A percentile compares a stretch with the other conserved stretches of the same genome.
phyloP scores from a whole-genome alignment of 1,284 basidiomycete genomes.

The Leccinum subrobustum region DNA sequence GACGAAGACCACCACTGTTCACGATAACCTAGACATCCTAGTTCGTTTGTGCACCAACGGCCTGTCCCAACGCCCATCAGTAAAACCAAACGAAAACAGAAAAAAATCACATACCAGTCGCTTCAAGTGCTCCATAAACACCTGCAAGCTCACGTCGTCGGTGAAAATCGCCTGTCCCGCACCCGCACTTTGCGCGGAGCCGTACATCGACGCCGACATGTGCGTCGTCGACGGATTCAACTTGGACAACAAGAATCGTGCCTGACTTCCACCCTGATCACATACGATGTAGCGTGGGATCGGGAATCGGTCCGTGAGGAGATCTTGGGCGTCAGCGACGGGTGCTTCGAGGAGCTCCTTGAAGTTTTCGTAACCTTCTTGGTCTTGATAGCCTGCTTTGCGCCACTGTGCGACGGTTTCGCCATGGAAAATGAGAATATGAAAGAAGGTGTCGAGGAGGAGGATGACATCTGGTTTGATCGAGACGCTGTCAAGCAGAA shows the following conservation, averaged over 20 bases:
- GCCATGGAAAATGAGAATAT: constrained; percentile 99
- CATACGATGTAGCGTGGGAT: constrained; percentile 98
- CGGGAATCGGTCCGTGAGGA: constrained; percentile 93
- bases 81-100: background rate
- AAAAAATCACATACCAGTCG: constrained; percentile 59
- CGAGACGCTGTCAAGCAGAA: constrained; percentile 95
- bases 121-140: constrained; percentile 96
- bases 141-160: constrained; percentile 96
- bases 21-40: constrained; percentile 26
- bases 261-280: constrained; percentile 97
- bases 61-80: constrained; percentile 34
- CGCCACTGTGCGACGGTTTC: constrained; percentile 98
- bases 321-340: constrained; percentile 82
- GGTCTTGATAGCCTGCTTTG: constrained; percentile 99
- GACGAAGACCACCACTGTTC: background rate
- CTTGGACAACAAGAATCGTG: constrained; percentile 94
- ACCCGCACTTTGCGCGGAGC: constrained; percentile 59
- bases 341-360: constrained; percentile 92
- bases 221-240: constrained; percentile 98
- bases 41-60: constrained; percentile 72
- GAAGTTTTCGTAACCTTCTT: constrained; percentile 99
- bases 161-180: constrained; percentile 96
- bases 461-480: constrained; percentile 97
- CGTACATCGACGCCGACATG: constrained; percentile 89
- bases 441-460: constrained; percentile 99